These are phyloP conservation scores for Verbena officinalis DNA, from an alignment of 257 asterid genomes.

Conservation along the genomic window DNA sequence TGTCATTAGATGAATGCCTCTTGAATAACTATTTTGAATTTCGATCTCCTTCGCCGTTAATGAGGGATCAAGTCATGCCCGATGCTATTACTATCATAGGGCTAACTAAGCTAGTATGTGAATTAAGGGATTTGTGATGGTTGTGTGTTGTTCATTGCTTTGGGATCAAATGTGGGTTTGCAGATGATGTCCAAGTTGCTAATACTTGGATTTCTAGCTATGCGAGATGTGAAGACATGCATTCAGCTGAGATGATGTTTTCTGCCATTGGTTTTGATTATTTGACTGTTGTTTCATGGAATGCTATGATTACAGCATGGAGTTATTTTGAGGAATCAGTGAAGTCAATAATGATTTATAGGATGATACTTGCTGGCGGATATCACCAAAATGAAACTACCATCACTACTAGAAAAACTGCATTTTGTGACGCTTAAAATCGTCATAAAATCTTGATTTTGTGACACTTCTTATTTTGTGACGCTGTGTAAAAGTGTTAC, in stretches of 20 bases:
- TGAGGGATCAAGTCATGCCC: constrained; percentile 47
- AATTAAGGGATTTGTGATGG: constrained; percentile 33
- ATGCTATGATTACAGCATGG: constrained; percentile 63
- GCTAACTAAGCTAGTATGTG: constrained; percentile 55
- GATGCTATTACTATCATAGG: constrained; percentile 48
- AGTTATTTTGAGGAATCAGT: constrained; percentile 44
- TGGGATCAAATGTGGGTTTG: too few relatives aligned
- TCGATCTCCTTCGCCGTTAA: constrained; percentile 41
- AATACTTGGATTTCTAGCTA: constrained; percentile 53
- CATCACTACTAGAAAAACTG: too few relatives aligned
- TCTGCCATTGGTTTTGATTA: constrained; percentile 29
- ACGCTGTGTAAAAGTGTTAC: too few relatives aligned
- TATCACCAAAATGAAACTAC: constrained; percentile 64
- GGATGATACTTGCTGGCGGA: constrained; percentile 44
- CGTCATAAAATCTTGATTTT: constrained; percentile 54
- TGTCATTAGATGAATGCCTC: constrained; percentile 37
- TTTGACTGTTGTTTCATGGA: constrained; percentile 68
- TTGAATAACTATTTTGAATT: constrained; percentile 43
- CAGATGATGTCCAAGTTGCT: too few relatives aligned
- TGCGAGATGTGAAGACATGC: constrained; percentile 43
- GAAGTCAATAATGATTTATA: constrained; percentile 47
- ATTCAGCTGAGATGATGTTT: constrained; percentile 49
- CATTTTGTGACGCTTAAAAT: too few relatives aligned
- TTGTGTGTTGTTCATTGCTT: constrained; percentile 55
- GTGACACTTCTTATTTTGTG: too few relatives aligned